Conservation (phyloP, 331 rosid genomes). For the Phaseolus coccineus region DNA sequence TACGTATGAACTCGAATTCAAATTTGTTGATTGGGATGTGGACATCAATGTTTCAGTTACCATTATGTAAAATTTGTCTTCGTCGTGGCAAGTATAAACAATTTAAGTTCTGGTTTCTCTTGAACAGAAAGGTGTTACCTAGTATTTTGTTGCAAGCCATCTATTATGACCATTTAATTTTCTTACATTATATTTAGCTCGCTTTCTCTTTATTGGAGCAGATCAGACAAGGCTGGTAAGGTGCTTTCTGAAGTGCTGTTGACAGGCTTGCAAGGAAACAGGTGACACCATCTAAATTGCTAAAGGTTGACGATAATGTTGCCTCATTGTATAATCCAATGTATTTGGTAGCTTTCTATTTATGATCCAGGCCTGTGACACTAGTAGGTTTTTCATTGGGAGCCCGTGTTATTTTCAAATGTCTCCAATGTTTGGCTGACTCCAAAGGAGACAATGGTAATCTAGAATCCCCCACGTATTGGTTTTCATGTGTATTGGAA, state of each 20-base stretch:
- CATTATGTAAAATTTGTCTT: conserved; percentile 10
- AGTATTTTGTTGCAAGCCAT: conserved; percentile 19
- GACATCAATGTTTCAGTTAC: neutral
- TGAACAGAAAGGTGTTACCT: conserved; percentile 9
- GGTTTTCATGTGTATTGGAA: conserved; percentile 32
- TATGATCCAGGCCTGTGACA: conserved; percentile 73
- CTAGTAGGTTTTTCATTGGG: conserved; percentile 74
- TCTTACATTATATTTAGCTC: conserved; percentile 31
- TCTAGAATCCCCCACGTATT: conserved; percentile 21
- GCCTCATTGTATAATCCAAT: conserved; percentile 33
- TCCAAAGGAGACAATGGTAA: conserved; percentile 65
- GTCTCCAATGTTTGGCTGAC: conserved; percentile 64
- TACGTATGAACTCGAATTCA: conserved; percentile 11
- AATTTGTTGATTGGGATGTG: neutral
- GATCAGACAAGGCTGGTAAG: conserved; percentile 78
- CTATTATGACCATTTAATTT: conserved; percentile 3
- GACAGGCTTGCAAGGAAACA: conserved; percentile 67
- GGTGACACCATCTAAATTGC: conserved; percentile 55
- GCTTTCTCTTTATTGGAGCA: conserved; percentile 44
- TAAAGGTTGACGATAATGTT: conserved; percentile 41
- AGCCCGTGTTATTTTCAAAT: conserved; percentile 72
- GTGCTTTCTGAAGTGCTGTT: conserved; percentile 67
- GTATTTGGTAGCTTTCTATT: conserved; percentile 42
- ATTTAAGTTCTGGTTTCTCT: conserved; percentile 6
- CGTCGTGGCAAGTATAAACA: neutral